Evolutionary conservation across 805 yeast species (phyloP), one percentile per base, ranked within the genome.

Genomic region (Spathaspora hagerdaliae): DNA sequence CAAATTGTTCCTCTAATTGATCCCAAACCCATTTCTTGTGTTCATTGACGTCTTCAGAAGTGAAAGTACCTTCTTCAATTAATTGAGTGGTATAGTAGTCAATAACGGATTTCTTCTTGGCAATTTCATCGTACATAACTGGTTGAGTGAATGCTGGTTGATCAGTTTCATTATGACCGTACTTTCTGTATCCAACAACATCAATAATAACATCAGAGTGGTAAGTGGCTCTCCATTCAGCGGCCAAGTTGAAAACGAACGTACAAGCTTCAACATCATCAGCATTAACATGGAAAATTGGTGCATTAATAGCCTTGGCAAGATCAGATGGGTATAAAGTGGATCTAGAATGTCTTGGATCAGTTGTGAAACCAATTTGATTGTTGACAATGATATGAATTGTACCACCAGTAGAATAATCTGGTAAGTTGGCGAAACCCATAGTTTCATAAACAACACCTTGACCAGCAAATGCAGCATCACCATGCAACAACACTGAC

Each of bases 71-170:
- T 71, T 95, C 99, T 26, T 77, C 72, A 49, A 90, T 63, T 61
- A 94, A 81, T 73, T 89, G 78, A 48, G 82, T 81, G 54, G 85
- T 78, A 77, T 94, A 94, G 64, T 82, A 79, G 59, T 91, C 96
- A 58, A 94, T 78, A 41, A 91, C 96, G 44, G 90, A 83, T 66
- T 83, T 80, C 85, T 91, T 92, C 67, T 87, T 78, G 45, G 92
- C 90, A 64, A 94, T 87, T 74, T 80, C 81, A 67, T 87, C 74
- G 78, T 94, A 94, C 99, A 94, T 94, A 61, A 90, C 74, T 42
- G 99, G 99, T 74, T 94, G 99, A 39, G 99, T 94, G 81, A 94
- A 94, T 32, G 96, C 77, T 48, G 99, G 99, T 77, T 94, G 99
- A 74, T 94, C 99, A 54, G 98, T 94, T 79, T 94, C 99, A 69